Evolutionary conservation across 1,139 yeast genomes (phyloP).

Genomic region (Martiniozyma asiatica): DNA sequence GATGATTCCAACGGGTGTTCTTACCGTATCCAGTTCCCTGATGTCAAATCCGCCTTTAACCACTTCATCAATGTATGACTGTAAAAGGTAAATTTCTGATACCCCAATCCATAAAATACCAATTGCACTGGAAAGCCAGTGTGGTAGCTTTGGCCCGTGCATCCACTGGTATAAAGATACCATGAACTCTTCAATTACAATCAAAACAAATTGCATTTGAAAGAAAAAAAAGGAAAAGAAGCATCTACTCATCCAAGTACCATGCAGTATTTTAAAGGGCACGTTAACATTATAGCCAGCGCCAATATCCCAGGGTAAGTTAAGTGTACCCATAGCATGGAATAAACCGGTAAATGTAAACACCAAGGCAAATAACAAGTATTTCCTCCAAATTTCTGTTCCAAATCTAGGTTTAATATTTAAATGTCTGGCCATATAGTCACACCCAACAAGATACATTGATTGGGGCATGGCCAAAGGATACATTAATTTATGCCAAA

Average conservation of each 20-base stretch:
- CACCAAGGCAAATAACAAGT: conserved; percentile 7
- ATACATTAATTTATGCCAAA: conserved; percentile 14
- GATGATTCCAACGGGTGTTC: too few relatives aligned
- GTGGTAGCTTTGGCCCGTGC: conserved; percentile 2
- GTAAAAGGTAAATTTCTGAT: conserved; percentile 7
- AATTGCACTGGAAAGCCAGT: neutral
- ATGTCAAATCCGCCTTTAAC: conserved; percentile 11
- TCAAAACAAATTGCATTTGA: conserved; percentile 10
- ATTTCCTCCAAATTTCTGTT: conserved; percentile 4
- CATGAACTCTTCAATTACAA: conserved; percentile 6
- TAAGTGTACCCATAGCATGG: conserved; percentile 11
- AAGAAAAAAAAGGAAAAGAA: conserved; percentile 13
- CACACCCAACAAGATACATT: conserved; percentile 3
- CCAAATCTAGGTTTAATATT: conserved; percentile 2
- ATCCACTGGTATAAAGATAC: conserved; percentile 1
- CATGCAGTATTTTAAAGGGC: conserved; percentile 4
- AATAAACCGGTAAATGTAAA: conserved; percentile 11
- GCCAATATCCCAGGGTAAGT: conserved; percentile 8
- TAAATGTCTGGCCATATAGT: conserved; percentile 3
- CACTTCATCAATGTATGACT: conserved; percentile 11
- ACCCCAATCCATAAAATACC: conserved; percentile 11
- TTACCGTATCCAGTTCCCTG: conserved; percentile 5
- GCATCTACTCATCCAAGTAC: conserved; percentile 6
- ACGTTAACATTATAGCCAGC: conserved; percentile 8
- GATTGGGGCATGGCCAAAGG: conserved; percentile 11